Percentiles rank a stretch among this genome's conserved stretches.
Conservation (phyloP, 139 green algal species). For the Dunaliella primolecta region DNA sequence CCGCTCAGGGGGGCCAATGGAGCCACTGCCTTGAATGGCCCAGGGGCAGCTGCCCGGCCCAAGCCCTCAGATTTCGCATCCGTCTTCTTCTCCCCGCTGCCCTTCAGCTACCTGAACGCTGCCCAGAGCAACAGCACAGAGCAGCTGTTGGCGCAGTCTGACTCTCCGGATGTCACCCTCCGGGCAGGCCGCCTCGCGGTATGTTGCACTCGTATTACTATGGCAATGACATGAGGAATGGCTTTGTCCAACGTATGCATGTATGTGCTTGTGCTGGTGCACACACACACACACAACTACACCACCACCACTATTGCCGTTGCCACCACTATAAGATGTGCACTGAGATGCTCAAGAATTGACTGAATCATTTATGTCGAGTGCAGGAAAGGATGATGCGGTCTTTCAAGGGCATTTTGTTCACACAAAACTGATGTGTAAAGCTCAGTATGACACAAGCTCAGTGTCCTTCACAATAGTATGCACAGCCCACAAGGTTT, state of each 20-base stretch:
- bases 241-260: neutral
- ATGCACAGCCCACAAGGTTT: no score
- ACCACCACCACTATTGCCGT: no score
- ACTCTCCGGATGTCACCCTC: conserved; percentile 11
- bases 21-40: no score
- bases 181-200: neutral
- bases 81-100: conserved; percentile 18
- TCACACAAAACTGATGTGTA: no score
- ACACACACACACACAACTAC: neutral
- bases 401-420: no score
- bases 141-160: conserved; percentile 9
- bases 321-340: no score
- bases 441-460: no score
- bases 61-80: conserved; percentile 13
- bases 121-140: conserved; percentile 7
- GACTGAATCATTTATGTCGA: no score
- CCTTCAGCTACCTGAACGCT: conserved; percentile 11
- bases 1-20: neutral
- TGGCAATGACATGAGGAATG: neutral
- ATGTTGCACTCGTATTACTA: neutral
- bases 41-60: no score
- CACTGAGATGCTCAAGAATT: no score
- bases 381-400: no score
- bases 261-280: neutral
- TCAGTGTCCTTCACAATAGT: no score